Conservation (phyloP, 2,329 filamentous ascomycete species). For the Penicillium freii region DNA sequence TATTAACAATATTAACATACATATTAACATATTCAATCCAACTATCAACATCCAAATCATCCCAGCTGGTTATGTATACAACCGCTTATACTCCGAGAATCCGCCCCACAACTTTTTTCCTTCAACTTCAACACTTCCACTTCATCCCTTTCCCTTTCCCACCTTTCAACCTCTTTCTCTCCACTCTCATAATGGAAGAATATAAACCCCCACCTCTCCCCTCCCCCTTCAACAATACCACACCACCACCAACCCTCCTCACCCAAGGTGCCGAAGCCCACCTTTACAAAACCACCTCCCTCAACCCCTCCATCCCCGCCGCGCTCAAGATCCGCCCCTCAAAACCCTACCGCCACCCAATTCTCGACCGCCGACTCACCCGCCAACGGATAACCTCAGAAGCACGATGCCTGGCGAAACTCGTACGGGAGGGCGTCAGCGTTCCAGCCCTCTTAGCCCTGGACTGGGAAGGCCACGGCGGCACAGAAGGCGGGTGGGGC, state of each 20-base stretch:
- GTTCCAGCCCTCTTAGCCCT: slow-evolving; percentile 78
- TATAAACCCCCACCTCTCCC: slow-evolving; percentile 53
- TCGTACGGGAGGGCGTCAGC: slow-evolving; percentile 71
- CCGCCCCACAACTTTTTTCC: slow-evolving; percentile 12
- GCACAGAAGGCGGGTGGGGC: slow-evolving; percentile 54
- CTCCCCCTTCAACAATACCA: slow-evolving; percentile 62
- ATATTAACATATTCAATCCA: not conserved
- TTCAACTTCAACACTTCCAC: not conserved
- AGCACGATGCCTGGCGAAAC: slow-evolving; percentile 77
- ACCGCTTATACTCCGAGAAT: slow-evolving; percentile 4
- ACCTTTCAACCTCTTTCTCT: not conserved
- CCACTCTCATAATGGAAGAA: slow-evolving; percentile 17
- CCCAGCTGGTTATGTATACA: not conserved
- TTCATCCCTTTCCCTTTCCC: not conserved
- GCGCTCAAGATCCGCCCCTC: slow-evolving; percentile 88
- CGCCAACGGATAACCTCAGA: slow-evolving; percentile 84
- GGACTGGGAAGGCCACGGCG: slow-evolving; percentile 62
- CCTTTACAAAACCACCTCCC: slow-evolving; percentile 82
- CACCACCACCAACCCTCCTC: slow-evolving; percentile 66
- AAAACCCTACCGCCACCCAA: slow-evolving; percentile 89
- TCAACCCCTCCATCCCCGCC: slow-evolving; percentile 64
- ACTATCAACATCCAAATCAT: not conserved
- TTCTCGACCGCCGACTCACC: slow-evolving; percentile 82
- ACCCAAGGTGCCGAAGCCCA: slow-evolving; percentile 95
- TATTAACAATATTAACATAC: not conserved